Evolutionary conservation across 306 rosid species (phyloP), one percentile per base, ranked within the genome.

Genomic region (Oemleria cerasiformis): DNA sequence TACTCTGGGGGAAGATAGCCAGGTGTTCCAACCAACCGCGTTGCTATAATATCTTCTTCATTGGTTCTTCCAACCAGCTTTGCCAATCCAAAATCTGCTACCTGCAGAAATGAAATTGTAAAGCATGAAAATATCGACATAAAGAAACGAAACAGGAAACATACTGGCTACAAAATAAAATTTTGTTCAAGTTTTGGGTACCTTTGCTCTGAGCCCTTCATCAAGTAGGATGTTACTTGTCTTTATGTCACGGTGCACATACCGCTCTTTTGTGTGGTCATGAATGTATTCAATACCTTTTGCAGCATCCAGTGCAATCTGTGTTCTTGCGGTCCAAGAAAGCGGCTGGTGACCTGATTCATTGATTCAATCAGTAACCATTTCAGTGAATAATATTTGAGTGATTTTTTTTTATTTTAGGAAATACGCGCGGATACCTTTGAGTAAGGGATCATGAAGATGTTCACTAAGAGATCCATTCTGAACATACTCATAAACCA

Each of bases 1-100:
- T 84, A 90, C 96, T 93, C 97, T 20, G 98, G 98, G 43, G 98
- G 98, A 75, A 93, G 96, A 74, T 93, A 87, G 78, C 97, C 98
- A 16, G 94, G 98, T 68, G 98, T 93, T 80, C 98, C 98, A 55
- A 90, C 98, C 36, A 90, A 87, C 65, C 88, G 77, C 9, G 97
- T 93, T 34, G 92, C 87, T 8, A 90, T 71, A 56, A 83, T 64
- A 73, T 90, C 93, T 48, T 80, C 92, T 42, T 87, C 96, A 60
- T 83, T 88, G 67, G 89, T 84, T 72, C 97, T 71, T 70, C 86
- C 96, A 5, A 90, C 89, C 8, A 93, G 79, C 73, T 83, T 90
- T 71, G 84, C 98, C 45, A 93, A 78, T 38, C 98, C 98, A 43
- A 93, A 93, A 87, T 90, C 96, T 48, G 92, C 93, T 56, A 93